Conservation (phyloP, 108 stramenopile species). For the Hondaea fermentalgiana region DNA sequence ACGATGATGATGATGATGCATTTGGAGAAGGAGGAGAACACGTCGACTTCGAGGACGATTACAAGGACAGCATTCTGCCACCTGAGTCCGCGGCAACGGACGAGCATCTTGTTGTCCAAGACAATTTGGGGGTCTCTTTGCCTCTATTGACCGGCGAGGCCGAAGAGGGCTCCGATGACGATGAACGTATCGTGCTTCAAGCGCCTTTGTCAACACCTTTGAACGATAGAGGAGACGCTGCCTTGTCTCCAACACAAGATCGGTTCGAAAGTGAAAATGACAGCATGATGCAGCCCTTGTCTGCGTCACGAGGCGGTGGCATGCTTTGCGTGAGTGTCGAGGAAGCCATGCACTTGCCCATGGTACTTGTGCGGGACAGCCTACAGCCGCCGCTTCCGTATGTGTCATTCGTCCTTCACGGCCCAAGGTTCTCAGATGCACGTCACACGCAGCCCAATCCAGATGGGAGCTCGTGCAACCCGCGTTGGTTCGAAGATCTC, state of each 20-base stretch:
- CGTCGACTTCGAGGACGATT: too few relatives aligned
- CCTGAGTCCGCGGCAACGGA: too few relatives aligned
- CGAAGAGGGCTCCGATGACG: neutral
- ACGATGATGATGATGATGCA: too few relatives aligned
- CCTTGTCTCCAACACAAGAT: too few relatives aligned
- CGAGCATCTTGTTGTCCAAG: too few relatives aligned
- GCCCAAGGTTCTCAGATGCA: neutral
- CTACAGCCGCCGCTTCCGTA: neutral
- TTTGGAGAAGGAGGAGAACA: too few relatives aligned
- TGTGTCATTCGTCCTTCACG: neutral
- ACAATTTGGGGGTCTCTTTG: too few relatives aligned
- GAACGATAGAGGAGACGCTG: too few relatives aligned
- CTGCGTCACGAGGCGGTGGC: too few relatives aligned
- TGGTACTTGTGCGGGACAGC: neutral
- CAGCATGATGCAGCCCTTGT: too few relatives aligned
- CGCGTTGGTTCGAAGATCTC: neutral
- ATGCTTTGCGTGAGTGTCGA: neutral
- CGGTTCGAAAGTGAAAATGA: too few relatives aligned
- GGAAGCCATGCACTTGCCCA: conserved; percentile 4
- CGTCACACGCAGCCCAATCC: neutral
- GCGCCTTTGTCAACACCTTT: neutral
- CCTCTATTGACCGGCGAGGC: neutral
- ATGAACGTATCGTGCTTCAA: neutral
- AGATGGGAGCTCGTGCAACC: neutral
- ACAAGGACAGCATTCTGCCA: too few relatives aligned